phyloP scores from a whole-genome alignment of 2,329 filamentous ascomycete species.

The Colletotrichum sp. region DNA sequence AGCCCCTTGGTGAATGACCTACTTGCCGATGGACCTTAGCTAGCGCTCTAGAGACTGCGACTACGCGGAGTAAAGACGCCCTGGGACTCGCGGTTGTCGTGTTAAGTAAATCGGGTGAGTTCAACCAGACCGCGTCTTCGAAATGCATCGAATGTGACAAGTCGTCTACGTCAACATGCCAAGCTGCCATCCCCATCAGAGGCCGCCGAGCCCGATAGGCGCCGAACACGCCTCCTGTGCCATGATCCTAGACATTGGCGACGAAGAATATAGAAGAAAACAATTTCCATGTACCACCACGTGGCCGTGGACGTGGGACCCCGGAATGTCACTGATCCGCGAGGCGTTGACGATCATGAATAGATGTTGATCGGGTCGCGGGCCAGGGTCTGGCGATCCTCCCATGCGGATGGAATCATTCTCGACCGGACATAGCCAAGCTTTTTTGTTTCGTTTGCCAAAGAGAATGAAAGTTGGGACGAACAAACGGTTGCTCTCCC shows the following conservation, averaged over 20 bases:
- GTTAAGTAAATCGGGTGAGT: not conserved
- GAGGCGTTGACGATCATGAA: conserved; percentile 5
- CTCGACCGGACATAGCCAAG: not conserved
- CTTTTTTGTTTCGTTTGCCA: not conserved
- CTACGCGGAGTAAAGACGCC: not conserved
- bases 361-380: not conserved
- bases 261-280: not conserved
- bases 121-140: not conserved
- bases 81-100: not conserved
- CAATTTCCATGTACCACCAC: not conserved
- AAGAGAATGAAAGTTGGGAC: not conserved
- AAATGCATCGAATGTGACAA: not conserved
- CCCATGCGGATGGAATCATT: not conserved
- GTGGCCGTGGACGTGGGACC: not conserved
- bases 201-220: not conserved
- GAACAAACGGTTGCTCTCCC: not conserved
- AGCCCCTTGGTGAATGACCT: not conserved
- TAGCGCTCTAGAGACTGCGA: not conserved
- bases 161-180: not conserved
- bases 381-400: not conserved
- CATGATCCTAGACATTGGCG: not conserved
- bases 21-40: not conserved
- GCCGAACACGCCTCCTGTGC: not conserved
- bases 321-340: conserved; percentile 12
- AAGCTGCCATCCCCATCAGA: not conserved